phyloP scores from a whole-genome alignment of 75 land plant genomes.

The Chamaecyparis obtusa region DNA sequence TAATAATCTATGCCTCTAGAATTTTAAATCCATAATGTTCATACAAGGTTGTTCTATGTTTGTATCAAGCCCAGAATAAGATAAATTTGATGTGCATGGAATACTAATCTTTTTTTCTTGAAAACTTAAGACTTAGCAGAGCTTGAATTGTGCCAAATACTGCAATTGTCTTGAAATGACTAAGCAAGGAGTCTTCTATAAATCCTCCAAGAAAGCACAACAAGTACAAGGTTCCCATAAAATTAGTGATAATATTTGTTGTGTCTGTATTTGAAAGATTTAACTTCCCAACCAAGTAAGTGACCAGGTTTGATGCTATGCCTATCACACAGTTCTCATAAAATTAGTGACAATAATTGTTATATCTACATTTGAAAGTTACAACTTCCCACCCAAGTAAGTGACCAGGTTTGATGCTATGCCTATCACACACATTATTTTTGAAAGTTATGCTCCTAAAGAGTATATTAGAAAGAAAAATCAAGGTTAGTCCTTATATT shows the following conservation, averaged over 20 bases:
- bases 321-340: slow-evolving; percentile 63
- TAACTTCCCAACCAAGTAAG: slow-evolving; percentile 4
- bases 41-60: too few species aligned
- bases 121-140: slow-evolving; percentile 41
- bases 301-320: slow-evolving; percentile 58
- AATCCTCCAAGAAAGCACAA: slow-evolving; percentile 55
- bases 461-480: too few species aligned
- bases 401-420: slow-evolving; percentile 63
- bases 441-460: slow-evolving; percentile 59
- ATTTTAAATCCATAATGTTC: too few species aligned
- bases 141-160: slow-evolving; percentile 57
- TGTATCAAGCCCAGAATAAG: background rate
- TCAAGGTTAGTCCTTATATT: too few species aligned
- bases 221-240: slow-evolving; percentile 56
- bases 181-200: slow-evolving; percentile 67
- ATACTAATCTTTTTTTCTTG: background rate
- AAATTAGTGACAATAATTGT: too few species aligned
- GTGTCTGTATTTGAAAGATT: too few species aligned
- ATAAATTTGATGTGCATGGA: background rate
- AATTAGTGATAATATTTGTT: too few species aligned
- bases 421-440: slow-evolving; percentile 58
- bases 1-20: too few species aligned
- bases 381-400: slow-evolving; percentile 12
- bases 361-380: too few species aligned
- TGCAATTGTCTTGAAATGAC: slow-evolving; percentile 58